A percentile compares a stretch with the other conserved stretches of the same genome.
These are phyloP conservation scores for Rhizoctonia solani DNA, from an alignment of 1,284 basidiomycete genomes.

Conservation along the genomic window DNA sequence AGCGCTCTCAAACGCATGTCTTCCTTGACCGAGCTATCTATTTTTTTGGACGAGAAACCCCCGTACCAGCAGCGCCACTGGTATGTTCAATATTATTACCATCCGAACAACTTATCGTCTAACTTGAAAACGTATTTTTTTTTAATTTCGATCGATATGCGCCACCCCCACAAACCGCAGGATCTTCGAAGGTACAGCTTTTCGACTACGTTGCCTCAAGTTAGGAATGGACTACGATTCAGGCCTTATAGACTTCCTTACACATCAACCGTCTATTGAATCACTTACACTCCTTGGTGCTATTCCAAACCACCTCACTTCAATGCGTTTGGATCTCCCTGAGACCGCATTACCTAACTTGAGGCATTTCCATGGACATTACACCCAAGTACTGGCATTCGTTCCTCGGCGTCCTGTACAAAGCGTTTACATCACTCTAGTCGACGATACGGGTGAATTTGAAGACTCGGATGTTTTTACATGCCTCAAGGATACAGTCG, in stretches of 20 bases:
- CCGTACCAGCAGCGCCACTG: conserved; percentile 31
- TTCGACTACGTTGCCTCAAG: conserved; percentile 16
- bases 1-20: conserved; percentile 12
- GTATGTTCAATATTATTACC: background rate
- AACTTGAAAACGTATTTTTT: background rate
- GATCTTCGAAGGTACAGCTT: conserved; percentile 28
- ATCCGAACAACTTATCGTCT: background rate
- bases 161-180: conserved; percentile 12
- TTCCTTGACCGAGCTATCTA: conserved; percentile 12
- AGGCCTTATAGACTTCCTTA: conserved; percentile 12
- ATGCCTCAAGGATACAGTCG: conserved; percentile 25
- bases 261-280: conserved; percentile 10
- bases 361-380: conserved; percentile 19
- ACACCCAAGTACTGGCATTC: conserved; percentile 25
- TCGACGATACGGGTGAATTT: conserved; percentile 29
- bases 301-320: conserved; percentile 26
- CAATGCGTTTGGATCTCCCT: conserved; percentile 25
- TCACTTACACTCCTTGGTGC: conserved; percentile 21
- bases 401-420: conserved; percentile 21
- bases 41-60: conserved; percentile 25
- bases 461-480: conserved; percentile 24
- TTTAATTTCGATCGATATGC: background rate
- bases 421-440: conserved; percentile 23
- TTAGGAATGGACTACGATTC: conserved; percentile 32
- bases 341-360: conserved; percentile 6